Percentiles rank a stretch among this genome's conserved stretches.
These are phyloP conservation scores for Acanthamoeba sp. DNA, from an alignment of 208 protist species.

Conservation along the genomic window DNA sequence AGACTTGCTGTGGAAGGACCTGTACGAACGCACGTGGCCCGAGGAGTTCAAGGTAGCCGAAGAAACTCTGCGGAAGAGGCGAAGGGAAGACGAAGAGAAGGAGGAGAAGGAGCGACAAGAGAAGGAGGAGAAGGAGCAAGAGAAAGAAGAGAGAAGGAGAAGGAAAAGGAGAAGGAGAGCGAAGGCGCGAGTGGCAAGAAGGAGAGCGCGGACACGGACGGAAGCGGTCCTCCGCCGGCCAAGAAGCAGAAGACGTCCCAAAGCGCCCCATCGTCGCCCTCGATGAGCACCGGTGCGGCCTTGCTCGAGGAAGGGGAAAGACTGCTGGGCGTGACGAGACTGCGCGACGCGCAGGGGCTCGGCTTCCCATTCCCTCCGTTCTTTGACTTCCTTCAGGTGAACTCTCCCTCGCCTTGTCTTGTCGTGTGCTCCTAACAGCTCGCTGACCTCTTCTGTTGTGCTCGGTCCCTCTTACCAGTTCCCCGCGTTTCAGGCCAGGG, in stretches of 20 bases:
- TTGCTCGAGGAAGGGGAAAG: background rate
- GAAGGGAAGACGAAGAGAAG: background rate
- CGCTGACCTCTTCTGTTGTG: background rate
- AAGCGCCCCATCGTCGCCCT: background rate
- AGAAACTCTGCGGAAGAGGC: background rate
- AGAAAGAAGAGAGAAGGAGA: background rate
- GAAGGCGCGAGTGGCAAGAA: too few relatives aligned
- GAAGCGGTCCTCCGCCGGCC: background rate
- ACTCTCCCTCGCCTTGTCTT: background rate
- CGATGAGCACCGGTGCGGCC: background rate
- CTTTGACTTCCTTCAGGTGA: background rate
- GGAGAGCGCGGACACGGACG: too few relatives aligned
- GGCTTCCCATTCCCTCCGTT: background rate
- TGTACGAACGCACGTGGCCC: background rate
- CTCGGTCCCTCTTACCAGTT: background rate
- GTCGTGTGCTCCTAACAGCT: background rate
- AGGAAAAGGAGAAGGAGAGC: too few relatives aligned
- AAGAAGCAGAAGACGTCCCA: background rate
- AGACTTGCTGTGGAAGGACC: background rate
- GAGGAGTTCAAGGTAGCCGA: background rate
- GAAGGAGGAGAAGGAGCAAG: background rate
- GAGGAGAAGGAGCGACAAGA: background rate
- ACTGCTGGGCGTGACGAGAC: background rate
- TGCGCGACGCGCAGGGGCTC: background rate
- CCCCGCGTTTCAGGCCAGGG: background rate